A percentile compares a stretch with the other conserved stretches of the same genome.
Conservation (phyloP, 768 basidiomycete species). For the Kwoniella heveanensis region DNA sequence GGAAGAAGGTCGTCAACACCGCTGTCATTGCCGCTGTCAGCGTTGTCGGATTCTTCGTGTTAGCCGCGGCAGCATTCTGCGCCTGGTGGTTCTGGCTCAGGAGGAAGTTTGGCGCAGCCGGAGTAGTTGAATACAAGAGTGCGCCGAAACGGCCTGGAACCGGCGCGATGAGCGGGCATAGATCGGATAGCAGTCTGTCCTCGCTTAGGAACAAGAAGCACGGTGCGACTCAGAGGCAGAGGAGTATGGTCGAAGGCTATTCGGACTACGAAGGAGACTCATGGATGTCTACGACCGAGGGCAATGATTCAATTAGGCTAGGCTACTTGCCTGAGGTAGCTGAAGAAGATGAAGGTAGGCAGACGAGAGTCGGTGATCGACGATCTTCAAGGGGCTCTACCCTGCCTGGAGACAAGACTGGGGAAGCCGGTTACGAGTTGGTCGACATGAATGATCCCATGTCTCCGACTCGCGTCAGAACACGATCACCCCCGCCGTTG, state of each 20-base stretch:
- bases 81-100: slow-evolving; percentile 56
- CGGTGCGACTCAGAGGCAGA: slow-evolving; percentile 44
- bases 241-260: slow-evolving; percentile 54
- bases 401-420: slow-evolving; percentile 2
- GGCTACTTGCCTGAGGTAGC: slow-evolving; percentile 43
- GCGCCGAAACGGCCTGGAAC: slow-evolving; percentile 11
- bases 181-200: slow-evolving; percentile 25
- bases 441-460: slow-evolving; percentile 19
- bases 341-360: slow-evolving; percentile 31
- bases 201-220: slow-evolving; percentile 45
- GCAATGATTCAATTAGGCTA: slow-evolving; percentile 38
- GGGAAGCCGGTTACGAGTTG: slow-evolving; percentile 11
- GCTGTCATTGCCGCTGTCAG: slow-evolving; percentile 45
- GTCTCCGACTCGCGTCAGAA: slow-evolving; percentile 3
- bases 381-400: slow-evolving; percentile 25
- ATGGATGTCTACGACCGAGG: slow-evolving; percentile 43
- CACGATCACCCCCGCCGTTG: slow-evolving; percentile 9
- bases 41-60: slow-evolving; percentile 49
- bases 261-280: slow-evolving; percentile 51
- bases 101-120: slow-evolving; percentile 42
- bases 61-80: slow-evolving; percentile 50
- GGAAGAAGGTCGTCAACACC: slow-evolving; percentile 35
- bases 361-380: slow-evolving; percentile 13
- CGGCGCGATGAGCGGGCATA: slow-evolving; percentile 9
- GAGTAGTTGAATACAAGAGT: slow-evolving; percentile 30